These are phyloP conservation scores for Elymus sibiricus DNA, from an alignment of 176 grass and related monocot genomes.

Conservation along the genomic window DNA sequence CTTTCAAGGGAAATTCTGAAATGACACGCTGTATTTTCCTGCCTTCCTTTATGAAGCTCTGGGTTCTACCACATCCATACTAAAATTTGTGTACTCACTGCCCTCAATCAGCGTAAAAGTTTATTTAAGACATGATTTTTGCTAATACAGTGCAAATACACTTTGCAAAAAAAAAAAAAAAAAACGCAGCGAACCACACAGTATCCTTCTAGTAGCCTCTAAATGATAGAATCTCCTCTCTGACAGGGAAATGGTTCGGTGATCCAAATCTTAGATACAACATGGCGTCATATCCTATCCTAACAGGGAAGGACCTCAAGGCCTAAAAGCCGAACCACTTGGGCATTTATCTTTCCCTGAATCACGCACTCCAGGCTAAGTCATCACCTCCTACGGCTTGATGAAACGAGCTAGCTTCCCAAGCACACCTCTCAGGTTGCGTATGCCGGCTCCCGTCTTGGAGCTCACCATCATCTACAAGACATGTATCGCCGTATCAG, in stretches of 20 bases:
- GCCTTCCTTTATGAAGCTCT: too few species aligned
- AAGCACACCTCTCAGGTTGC: slow-evolving; percentile 61
- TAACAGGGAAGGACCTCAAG: background rate
- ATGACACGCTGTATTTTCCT: too few species aligned
- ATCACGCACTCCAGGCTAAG: background rate
- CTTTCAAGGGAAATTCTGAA: too few species aligned
- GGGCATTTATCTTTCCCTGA: background rate
- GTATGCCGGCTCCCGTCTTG: slow-evolving; percentile 73
- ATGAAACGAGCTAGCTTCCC: slow-evolving; percentile 74
- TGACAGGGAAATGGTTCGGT: background rate
- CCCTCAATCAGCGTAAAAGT: background rate
- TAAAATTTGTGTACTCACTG: background rate
- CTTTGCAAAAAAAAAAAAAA: background rate
- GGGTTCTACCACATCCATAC: background rate
- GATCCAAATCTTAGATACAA: slow-evolving; percentile 4
- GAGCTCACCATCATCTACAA: slow-evolving; percentile 93
- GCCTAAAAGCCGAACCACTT: background rate
- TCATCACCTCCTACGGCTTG: slow-evolving; percentile 52
- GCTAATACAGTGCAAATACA: too few species aligned
- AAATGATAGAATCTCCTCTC: background rate
- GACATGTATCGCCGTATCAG: background rate
- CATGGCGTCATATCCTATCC: background rate
- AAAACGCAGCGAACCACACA: too few species aligned
- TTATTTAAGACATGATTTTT: background rate
- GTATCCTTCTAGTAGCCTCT: background rate